These are phyloP conservation scores for Exophiala aquamarina DNA, from an alignment of 2,329 filamentous ascomycete species.

Conservation along the genomic window DNA sequence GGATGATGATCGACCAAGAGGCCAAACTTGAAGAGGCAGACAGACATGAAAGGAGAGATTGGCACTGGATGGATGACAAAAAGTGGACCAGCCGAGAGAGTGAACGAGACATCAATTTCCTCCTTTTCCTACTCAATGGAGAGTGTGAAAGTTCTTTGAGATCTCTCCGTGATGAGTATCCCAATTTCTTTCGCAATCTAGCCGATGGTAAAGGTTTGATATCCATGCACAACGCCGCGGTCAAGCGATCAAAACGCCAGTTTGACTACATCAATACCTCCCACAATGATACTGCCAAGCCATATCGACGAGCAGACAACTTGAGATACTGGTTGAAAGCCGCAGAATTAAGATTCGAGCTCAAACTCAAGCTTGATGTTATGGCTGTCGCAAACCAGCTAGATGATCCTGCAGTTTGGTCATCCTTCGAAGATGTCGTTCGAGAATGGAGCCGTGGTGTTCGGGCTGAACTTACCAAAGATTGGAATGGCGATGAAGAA, in stretches of 20 bases:
- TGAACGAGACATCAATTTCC: constrained; percentile 77
- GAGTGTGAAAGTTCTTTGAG: constrained; percentile 13
- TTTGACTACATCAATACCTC: constrained; percentile 88
- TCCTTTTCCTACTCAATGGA: constrained; percentile 63
- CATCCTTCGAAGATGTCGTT: constrained; percentile 78
- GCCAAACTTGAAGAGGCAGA: constrained; percentile 75
- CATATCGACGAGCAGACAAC: constrained; percentile 91
- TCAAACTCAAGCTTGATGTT: constrained; percentile 78
- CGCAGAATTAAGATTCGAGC: constrained; percentile 89
- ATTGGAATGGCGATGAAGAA: constrained; percentile 54
- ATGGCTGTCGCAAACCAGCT: constrained; percentile 75
- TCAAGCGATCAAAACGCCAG: constrained; percentile 78
- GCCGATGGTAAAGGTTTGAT: constrained; percentile 80
- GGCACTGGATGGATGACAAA: constrained; percentile 68
- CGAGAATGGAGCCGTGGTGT: constrained; percentile 81
- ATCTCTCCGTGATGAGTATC: constrained; percentile 17
- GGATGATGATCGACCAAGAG: constrained; percentile 73
- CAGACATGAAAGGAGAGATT: constrained; percentile 67
- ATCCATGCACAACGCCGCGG: constrained; percentile 83
- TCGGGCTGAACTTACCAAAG: constrained; percentile 76
- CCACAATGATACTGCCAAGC: constrained; percentile 91
- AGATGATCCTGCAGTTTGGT: constrained; percentile 65
- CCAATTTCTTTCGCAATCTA: constrained; percentile 67
- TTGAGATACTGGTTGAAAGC: constrained; percentile 95
- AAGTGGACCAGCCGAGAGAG: constrained; percentile 72